Conservation (phyloP, 2,329 filamentous ascomycete genomes). For the Microcyclospora tardicrescens region DNA sequence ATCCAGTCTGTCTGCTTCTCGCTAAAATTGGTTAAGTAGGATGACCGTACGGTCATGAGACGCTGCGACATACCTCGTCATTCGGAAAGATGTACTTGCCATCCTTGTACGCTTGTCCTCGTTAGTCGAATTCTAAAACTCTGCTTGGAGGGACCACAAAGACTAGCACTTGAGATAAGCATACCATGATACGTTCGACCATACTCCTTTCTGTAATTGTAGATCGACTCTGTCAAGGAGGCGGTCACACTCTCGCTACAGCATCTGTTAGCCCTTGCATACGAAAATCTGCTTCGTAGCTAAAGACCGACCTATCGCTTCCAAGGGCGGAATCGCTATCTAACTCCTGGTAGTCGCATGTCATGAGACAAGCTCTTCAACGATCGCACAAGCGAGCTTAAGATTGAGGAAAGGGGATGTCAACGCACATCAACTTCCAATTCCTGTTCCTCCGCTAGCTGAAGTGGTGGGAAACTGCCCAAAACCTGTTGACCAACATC, state of each 20-base stretch:
- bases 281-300: background rate
- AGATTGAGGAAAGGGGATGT: background rate
- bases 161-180: background rate
- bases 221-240: conserved; percentile 24
- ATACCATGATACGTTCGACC: conserved; percentile 26
- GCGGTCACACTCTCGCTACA: conserved; percentile 23
- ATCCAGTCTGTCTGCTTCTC: conserved; percentile 25
- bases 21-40: conserved; percentile 12
- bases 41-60: conserved; percentile 6
- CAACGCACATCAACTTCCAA: conserved; percentile 24
- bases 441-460: conserved; percentile 23
- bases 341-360: conserved; percentile 12
- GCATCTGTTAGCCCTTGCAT: conserved; percentile 3
- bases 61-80: conserved; percentile 20
- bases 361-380: conserved; percentile 3
- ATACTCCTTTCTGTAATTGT: conserved; percentile 24
- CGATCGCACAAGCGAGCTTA: background rate
- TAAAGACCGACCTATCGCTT: conserved; percentile 19
- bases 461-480: conserved; percentile 1
- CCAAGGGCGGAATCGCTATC: conserved; percentile 24
- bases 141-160: too few species aligned
- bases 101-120: conserved; percentile 24
- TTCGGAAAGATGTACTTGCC: conserved; percentile 30
- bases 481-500: too few species aligned
- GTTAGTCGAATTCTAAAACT: background rate